Evolutionary conservation across 2,329 filamentous ascomycete species (phyloP).

Genomic region (Fusarium sp.): DNA sequence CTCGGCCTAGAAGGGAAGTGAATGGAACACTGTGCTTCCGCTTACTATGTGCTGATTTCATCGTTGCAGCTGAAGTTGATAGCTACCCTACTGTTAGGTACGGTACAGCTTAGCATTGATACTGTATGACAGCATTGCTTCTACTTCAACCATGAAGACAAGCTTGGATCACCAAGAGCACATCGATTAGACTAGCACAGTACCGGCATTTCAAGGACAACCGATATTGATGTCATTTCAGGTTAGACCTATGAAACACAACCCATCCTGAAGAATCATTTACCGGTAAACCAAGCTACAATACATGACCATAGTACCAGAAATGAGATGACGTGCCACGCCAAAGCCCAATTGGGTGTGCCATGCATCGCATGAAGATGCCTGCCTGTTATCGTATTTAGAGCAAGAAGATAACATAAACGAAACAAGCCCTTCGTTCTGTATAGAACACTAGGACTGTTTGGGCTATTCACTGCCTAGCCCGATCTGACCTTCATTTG

Average conservation of each 20-base stretch:
- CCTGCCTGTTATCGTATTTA: not conserved
- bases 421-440: not conserved
- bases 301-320: not conserved
- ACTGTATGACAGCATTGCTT: constrained; percentile 7
- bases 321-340: not conserved
- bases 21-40: constrained; percentile 15
- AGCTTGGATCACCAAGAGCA: constrained; percentile 3
- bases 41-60: constrained; percentile 28
- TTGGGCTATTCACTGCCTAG: not conserved
- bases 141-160: not conserved
- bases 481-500: not conserved
- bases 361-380: not conserved
- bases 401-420: not conserved
- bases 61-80: not conserved
- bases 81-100: not conserved
- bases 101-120: not conserved
- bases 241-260: not conserved
- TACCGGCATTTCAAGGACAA: not conserved
- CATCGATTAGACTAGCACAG: not conserved
- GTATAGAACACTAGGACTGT: not conserved
- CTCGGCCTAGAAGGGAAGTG: constrained; percentile 33
- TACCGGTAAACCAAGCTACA: not conserved
- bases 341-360: not conserved
- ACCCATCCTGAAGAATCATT: not conserved
- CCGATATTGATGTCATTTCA: not conserved